Evolutionary conservation across 306 rosid genomes (phyloP).

Genomic region (Ormosia semicastrata): DNA sequence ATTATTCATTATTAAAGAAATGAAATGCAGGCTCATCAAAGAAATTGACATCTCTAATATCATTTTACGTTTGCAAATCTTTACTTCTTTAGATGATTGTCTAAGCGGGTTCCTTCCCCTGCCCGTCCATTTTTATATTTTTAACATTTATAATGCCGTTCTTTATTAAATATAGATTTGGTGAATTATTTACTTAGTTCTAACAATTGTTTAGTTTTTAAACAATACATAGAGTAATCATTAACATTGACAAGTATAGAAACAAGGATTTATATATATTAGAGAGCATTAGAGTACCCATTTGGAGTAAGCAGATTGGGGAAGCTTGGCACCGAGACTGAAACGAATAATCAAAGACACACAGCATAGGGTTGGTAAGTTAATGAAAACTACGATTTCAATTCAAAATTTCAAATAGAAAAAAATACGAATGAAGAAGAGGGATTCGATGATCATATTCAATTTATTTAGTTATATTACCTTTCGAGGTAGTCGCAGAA

Average conservation of each 20-base stretch:
- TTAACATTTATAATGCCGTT: neutral
- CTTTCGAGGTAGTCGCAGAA: conserved; percentile 89
- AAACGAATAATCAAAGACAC: neutral
- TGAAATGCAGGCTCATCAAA: neutral
- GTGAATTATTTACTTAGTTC: neutral
- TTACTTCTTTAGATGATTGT: neutral
- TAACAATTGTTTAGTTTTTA: too few species aligned
- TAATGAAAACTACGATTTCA: neutral
- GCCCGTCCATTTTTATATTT: neutral
- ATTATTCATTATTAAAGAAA: too few species aligned
- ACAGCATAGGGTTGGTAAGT: neutral
- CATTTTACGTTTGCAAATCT: neutral
- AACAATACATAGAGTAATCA: too few species aligned
- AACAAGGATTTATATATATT: neutral
- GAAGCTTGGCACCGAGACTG: conserved; percentile 76
- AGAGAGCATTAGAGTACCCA: conserved; percentile 45
- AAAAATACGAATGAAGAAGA: neutral
- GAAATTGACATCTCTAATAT: neutral
- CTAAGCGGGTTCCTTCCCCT: neutral
- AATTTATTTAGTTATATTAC: conserved; percentile 13
- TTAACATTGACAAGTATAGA: neutral
- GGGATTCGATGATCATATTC: neutral
- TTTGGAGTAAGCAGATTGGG: conserved; percentile 50
- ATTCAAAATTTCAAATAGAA: neutral
- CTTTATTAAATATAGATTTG: neutral